Evolutionary conservation across 805 yeast species (phyloP), one percentile per base, ranked within the genome.

Genomic region (Yamadazyma scolyti): DNA sequence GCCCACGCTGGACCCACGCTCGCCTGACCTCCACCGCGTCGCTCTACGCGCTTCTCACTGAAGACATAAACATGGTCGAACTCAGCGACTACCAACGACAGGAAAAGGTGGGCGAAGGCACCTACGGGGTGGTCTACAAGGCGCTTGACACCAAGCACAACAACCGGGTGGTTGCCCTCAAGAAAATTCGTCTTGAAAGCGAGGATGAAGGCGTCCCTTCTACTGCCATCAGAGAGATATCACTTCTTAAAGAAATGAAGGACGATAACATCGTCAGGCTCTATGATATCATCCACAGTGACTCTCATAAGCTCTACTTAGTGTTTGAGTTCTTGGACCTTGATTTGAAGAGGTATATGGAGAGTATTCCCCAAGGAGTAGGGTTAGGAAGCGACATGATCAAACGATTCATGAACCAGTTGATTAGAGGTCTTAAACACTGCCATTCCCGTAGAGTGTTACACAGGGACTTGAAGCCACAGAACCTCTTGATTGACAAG

Each of bases 191-290:
- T 36, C 65, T 93, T 31, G 98, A 93, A 56, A 86, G 95, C 13
- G 98, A 93, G 58, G 95, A 87, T 57, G 98, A 93, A 57, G 98
- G 98, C 12, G 97, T 94, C 14, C 98, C 98, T 2, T 88, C 97
- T 2, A 93, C 98, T 0, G 97, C 98, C 5, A 93, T 93, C 37
- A 73, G 98, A 48, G 98, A 93, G 55, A 93, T 93, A 46, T 90
- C 97, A 2, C 70, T 93, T 27, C 73, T 93, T 59, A 90, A 93
- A 56, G 98, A 93, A 56, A 73, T 93, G 72, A 77, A 86, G 43
- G 96, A 93, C 61, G 95, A 87, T 39, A 88, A 90, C 58, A 89
- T 90, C 31, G 97, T 93, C 15, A 71, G 95, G 27, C 70, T 93
- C 25, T 86, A 81, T 57, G 96, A 93, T 58, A 93, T 93, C 43